Base-by-base conservation (phyloP, 495 filamentous ascomycete genomes). In the Penicillium odoratum region DNA sequence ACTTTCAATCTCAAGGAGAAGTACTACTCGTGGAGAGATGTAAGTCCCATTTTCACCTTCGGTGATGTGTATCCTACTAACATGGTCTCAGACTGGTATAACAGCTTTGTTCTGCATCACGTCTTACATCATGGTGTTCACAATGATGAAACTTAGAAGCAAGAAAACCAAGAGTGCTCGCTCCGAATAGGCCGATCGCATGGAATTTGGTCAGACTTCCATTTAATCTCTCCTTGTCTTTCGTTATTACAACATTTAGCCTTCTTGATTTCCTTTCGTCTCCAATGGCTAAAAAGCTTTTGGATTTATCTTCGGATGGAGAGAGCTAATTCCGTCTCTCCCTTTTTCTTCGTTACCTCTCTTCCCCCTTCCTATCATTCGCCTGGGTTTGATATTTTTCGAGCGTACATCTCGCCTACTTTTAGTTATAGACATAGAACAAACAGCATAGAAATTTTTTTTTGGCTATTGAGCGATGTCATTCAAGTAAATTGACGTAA, bases 21-120 rank as follows among this genome's bases (percentile, higher is more conserved):
- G 36, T 77, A 74, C 46, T 77, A 76, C 51, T 65, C 72, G 1
- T 77, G 74, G 74, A 72, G 74, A 74, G 74, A 77, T 62, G 73
- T 74, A 45, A 68, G 73, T 70, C 5, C 15, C 16, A 1, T 10
- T 10, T 18, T 6, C 21, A 51, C 13, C 5, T 4, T 31, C 47
- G 33, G 10, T 10, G 33, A 7, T 26, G 15, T 7, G 40, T 15
- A 10, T 36, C 0, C 38, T 55, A 53, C 63, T 71, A 30, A 73
- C 8, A 5, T 45, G 1, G 13, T n/a, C 1, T 0, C 51, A 77
- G 73, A 74, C 71, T 51, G 74, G 69, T 3, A 75, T 75, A 13
- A 77, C 74, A 2, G 74, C 74, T 5, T 60, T 77, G 26, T 77
- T 77, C 55, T 77, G 74, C 54, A 71, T 77, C 57, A 60, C 61